A percentile compares a stretch with the other conserved stretches of the same genome.
Conservation (phyloP, 1,284 basidiomycete genomes). For the Tilletia caries region DNA sequence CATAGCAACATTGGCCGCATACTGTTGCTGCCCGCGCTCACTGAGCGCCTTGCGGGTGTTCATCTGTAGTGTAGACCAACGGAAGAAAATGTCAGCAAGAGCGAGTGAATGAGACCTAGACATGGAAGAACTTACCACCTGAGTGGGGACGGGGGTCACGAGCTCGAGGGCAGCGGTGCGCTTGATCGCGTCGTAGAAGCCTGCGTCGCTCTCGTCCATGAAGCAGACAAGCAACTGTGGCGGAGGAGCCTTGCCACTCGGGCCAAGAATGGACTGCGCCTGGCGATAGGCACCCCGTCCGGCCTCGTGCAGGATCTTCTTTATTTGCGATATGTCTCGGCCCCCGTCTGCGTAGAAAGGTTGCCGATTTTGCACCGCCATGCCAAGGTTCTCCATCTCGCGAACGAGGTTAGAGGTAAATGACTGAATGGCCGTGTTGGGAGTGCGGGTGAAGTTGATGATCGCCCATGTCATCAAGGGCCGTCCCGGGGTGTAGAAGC, state of each 20-base stretch:
- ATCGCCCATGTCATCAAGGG: constrained; percentile 33
- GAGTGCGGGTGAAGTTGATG: constrained; percentile 27
- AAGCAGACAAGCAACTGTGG: constrained; percentile 39
- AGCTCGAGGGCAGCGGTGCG: constrained; percentile 48
- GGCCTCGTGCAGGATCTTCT: constrained; percentile 18
- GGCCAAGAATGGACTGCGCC: constrained; percentile 16
- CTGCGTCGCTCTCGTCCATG: constrained; percentile 38
- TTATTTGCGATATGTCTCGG: constrained; percentile 16
- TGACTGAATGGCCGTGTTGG: constrained; percentile 14
- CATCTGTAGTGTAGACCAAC: background rate
- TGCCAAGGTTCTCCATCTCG: constrained; percentile 23
- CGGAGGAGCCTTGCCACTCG: background rate
- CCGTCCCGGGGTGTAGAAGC: constrained; percentile 26
- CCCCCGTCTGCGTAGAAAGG: constrained; percentile 16
- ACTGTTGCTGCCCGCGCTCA: constrained; percentile 54
- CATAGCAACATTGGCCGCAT: constrained; percentile 55
- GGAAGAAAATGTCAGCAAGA: background rate
- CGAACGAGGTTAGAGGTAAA: constrained; percentile 24
- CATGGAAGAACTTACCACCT: constrained; percentile 40
- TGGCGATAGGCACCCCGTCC: constrained; percentile 21
- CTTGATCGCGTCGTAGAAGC: constrained; percentile 56
- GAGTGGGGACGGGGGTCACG: constrained; percentile 48
- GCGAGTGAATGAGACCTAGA: background rate
- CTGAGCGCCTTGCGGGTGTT: constrained; percentile 35
- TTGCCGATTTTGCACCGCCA: constrained; percentile 16